phyloP scores from a whole-genome alignment of 2,329 filamentous ascomycete species.

The Botrytis hyacinthi region DNA sequence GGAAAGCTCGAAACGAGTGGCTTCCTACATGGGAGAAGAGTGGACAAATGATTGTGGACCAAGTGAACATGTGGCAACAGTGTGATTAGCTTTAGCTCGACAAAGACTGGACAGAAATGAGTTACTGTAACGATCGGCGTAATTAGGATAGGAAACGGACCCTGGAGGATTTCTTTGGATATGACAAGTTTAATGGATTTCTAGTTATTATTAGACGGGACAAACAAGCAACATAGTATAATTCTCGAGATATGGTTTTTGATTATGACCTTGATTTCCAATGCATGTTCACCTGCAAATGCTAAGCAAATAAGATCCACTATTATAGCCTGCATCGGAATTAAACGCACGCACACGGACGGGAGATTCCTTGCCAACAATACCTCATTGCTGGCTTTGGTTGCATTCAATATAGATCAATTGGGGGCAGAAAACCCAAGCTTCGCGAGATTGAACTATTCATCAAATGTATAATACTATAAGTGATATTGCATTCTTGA shows the following conservation, averaged over 20 bases:
- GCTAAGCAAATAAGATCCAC: neutral
- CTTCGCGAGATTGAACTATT: neutral
- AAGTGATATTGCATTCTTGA: neutral
- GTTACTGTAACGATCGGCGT: neutral
- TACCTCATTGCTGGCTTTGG: neutral
- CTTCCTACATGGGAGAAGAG: slow-evolving; percentile 64
- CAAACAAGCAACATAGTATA: neutral
- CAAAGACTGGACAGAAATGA: neutral
- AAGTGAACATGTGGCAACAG: slow-evolving; percentile 70
- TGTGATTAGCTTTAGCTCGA: slow-evolving; percentile 50
- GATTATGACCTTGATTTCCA: neutral
- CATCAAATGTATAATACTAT: neutral
- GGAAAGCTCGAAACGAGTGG: slow-evolving; percentile 65
- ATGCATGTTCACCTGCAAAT: neutral
- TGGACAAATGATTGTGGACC: slow-evolving; percentile 66
- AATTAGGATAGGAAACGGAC: slow-evolving; percentile 4
- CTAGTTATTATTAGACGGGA: slow-evolving; percentile 16
- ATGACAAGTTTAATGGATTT: neutral
- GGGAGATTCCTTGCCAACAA: neutral
- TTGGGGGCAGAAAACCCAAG: neutral
- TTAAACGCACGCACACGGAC: neutral
- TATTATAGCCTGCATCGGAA: slow-evolving; percentile 3
- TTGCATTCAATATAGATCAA: neutral
- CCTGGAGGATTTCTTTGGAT: slow-evolving; percentile 7
- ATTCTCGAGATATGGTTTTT: neutral